A percentile compares a stretch with the other conserved stretches of the same genome.
Evolutionary conservation across 2,329 filamentous ascomycete species (phyloP).

Genomic region (Verticillium nubilum): DNA sequence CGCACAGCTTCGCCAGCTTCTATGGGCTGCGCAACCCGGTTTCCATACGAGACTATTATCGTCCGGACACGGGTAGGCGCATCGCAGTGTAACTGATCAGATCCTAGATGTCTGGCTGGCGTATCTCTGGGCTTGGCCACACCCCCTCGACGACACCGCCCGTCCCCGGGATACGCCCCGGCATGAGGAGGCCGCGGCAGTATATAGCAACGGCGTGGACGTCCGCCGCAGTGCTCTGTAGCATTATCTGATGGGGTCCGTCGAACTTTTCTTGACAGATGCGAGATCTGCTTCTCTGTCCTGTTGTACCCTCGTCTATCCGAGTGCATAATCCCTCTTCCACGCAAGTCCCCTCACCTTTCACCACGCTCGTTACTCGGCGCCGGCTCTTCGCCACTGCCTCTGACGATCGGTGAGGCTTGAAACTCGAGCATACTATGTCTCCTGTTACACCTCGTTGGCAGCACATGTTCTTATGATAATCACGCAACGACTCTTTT

Average conservation of each 20-base stretch:
- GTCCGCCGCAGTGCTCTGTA: neutral
- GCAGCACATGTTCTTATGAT: neutral
- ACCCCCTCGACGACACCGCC: neutral
- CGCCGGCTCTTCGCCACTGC: neutral
- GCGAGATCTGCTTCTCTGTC: neutral
- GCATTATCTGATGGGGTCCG: neutral
- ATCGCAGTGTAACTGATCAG: conserved; percentile 14
- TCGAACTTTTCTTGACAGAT: neutral
- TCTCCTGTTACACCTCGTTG: neutral
- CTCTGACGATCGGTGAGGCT: neutral
- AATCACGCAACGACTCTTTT: neutral
- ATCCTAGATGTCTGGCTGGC: conserved; percentile 2
- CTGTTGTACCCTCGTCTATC: neutral
- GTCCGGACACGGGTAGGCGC: conserved; percentile 24
- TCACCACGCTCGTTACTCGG: neutral
- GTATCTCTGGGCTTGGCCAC: neutral
- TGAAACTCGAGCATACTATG: neutral
- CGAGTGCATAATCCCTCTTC: neutral
- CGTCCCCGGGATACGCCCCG: neutral
- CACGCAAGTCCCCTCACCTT: neutral
- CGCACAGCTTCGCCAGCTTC: conserved; percentile 8
- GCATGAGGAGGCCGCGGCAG: neutral
- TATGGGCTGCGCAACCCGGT: conserved; percentile 6
- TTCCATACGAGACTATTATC: conserved; percentile 29
- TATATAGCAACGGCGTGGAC: conserved; percentile 5